These are phyloP conservation scores for Boletus sp. DNA, from an alignment of 768 basidiomycete genomes.

Conservation along the genomic window DNA sequence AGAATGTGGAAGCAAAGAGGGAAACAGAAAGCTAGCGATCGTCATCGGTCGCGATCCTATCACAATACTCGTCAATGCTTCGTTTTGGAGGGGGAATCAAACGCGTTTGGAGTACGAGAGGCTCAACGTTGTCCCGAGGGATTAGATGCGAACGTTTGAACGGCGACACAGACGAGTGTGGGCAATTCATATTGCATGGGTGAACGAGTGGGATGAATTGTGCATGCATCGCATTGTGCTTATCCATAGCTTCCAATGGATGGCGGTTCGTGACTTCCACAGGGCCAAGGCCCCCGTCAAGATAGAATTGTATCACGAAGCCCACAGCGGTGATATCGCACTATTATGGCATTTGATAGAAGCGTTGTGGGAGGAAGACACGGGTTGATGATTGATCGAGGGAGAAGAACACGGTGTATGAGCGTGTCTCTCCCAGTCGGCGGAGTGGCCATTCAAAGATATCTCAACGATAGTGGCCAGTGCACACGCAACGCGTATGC, in stretches of 20 bases:
- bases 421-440: slow-evolving; percentile 10
- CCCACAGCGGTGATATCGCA: slow-evolving; percentile 17
- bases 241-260: slow-evolving; percentile 1
- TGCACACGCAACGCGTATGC: not conserved
- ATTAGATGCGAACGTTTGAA: slow-evolving; percentile 1
- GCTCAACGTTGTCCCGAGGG: slow-evolving; percentile 3
- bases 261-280: slow-evolving; percentile 6
- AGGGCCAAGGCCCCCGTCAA: slow-evolving; percentile 10
- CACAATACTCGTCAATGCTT: not conserved
- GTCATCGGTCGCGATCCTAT: not conserved
- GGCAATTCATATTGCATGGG: not conserved
- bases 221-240: not conserved
- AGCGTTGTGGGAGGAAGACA: slow-evolving; percentile 26
- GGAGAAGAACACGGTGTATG: slow-evolving; percentile 6
- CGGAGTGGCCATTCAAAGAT: not conserved
- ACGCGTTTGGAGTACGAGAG: not conserved
- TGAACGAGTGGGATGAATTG: not conserved
- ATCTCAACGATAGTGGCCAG: not conserved
- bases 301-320: slow-evolving; percentile 6
- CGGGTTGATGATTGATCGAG: slow-evolving; percentile 16
- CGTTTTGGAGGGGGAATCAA: no score
- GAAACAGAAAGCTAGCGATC: not conserved
- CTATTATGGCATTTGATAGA: slow-evolving; percentile 19
- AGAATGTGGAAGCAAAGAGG: not conserved
- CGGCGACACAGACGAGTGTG: not conserved